A percentile compares a stretch with the other conserved stretches of the same genome.
Conservation (phyloP, 352 stramenopile species). For the Globisporangium cederbergense region DNA sequence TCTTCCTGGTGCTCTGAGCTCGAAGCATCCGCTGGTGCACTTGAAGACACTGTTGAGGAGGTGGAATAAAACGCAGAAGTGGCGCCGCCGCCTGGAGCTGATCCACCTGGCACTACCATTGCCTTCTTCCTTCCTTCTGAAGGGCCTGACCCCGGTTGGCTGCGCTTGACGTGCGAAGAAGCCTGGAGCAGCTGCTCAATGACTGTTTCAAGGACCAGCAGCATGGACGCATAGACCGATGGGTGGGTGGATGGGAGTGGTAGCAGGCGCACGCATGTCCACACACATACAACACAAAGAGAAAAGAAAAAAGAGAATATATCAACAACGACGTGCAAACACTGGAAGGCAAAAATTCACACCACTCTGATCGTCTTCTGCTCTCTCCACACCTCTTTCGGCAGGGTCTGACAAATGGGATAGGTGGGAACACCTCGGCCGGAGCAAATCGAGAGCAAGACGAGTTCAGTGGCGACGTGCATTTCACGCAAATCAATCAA, state of each 20-base stretch:
- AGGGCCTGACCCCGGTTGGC: background rate
- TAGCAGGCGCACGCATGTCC: background rate
- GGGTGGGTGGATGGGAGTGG: background rate
- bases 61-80: background rate
- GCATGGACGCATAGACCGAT: conserved; percentile 3
- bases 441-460: conserved; percentile 2
- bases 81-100: background rate
- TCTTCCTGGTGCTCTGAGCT: background rate
- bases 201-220: conserved; percentile 24
- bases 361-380: conserved; percentile 1
- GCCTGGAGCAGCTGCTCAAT: conserved; percentile 65
- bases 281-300: conserved; percentile 10
- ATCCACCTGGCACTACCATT: background rate
- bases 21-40: background rate
- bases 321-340: conserved; percentile 19
- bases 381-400: conserved; percentile 4
- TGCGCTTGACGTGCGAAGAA: conserved; percentile 24
- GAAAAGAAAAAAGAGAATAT: conserved; percentile 9
- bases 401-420: background rate
- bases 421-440: background rate
- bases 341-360: conserved; percentile 12
- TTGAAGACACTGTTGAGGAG: background rate
- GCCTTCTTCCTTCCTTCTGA: conserved; percentile 1
- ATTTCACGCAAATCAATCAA: conserved; percentile 34
- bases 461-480: background rate